phyloP scores from a whole-genome alignment of 2,329 filamentous ascomycete species.

The Akanthomyces uredinophilus region DNA sequence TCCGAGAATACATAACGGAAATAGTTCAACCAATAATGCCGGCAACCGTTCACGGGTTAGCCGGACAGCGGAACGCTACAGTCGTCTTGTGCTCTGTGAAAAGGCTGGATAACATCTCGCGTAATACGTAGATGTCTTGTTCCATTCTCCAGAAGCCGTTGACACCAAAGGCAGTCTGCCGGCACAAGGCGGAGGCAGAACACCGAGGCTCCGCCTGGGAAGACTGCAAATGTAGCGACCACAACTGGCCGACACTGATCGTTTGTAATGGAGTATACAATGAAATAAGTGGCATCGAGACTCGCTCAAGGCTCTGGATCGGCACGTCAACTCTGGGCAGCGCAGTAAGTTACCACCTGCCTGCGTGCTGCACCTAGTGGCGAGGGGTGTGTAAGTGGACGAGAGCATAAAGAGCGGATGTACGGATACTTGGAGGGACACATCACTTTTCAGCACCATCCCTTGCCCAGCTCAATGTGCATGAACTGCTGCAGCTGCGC shows the following conservation, averaged over 20 bases:
- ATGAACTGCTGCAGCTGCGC: slow-evolving; percentile 11
- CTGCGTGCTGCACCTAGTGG: not conserved
- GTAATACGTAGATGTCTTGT: not conserved
- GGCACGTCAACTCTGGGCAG: not conserved
- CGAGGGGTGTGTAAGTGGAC: not conserved
- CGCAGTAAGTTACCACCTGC: not conserved
- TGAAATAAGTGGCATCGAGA: not conserved
- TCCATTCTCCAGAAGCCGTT: not conserved
- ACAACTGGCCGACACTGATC: not conserved
- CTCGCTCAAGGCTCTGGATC: not conserved
- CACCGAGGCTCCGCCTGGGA: not conserved
- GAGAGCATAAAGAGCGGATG: not conserved
- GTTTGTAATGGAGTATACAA: not conserved
- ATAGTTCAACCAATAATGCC: not conserved
- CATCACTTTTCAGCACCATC: slow-evolving; percentile 1
- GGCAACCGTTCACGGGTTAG: not conserved
- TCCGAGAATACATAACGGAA: not conserved
- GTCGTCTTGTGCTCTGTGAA: not conserved
- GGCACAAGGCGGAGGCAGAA: not conserved
- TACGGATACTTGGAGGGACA: not conserved
- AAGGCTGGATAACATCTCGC: not conserved
- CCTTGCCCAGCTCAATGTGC: not conserved
- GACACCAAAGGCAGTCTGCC: not conserved
- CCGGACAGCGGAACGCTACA: not conserved
- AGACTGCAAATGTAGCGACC: not conserved